These are phyloP conservation scores for Ananas comosus DNA, from an alignment of 176 grass and related monocot genomes.

Conservation along the genomic window DNA sequence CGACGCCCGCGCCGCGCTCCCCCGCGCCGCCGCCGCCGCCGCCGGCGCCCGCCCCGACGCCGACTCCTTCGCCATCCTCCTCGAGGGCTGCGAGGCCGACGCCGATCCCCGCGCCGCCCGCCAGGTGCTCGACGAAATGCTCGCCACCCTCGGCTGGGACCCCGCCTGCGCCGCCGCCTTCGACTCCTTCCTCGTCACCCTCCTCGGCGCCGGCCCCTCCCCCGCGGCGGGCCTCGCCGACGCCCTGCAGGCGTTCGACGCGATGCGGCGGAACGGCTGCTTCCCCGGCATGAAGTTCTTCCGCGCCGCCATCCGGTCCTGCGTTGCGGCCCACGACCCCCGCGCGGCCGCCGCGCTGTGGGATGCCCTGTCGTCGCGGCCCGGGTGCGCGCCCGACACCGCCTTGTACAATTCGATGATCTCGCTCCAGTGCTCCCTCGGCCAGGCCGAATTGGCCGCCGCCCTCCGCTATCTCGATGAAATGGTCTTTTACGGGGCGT, in stretches of 20 bases:
- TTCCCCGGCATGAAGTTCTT: constrained; percentile 72
- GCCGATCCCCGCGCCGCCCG: constrained; percentile 32
- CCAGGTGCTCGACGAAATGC: constrained; percentile 86
- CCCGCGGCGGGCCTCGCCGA: constrained; percentile 26
- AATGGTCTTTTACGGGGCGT: constrained; percentile 59
- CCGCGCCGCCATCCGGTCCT: constrained; percentile 26
- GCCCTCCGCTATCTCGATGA: constrained; percentile 45
- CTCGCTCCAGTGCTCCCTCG: constrained; percentile 33
- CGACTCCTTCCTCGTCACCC: constrained; percentile 68
- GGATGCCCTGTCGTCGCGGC: constrained; percentile 32
- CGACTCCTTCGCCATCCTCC: constrained; percentile 75
- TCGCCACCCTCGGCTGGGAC: constrained; percentile 31
- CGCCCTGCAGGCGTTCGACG: constrained; percentile 36
- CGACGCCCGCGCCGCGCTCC: constrained; percentile 46
- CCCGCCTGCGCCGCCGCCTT: constrained; percentile 52
- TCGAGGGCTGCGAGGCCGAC: constrained; percentile 70
- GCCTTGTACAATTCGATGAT: constrained; percentile 69
- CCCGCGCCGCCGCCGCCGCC: constrained; percentile 17
- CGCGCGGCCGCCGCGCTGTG: constrained; percentile 32
- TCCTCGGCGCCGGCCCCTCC: constrained; percentile 33
- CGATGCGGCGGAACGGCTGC: constrained; percentile 32
- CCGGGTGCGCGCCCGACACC: constrained; percentile 34
- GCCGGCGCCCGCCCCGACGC: constrained; percentile 33
- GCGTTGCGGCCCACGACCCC: constrained; percentile 27
- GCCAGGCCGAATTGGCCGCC: constrained; percentile 10